A percentile compares a stretch with the other conserved stretches of the same genome.
Conservation (phyloP, 2,329 filamentous ascomycete species). For the Trichoderma arundinaceum region DNA sequence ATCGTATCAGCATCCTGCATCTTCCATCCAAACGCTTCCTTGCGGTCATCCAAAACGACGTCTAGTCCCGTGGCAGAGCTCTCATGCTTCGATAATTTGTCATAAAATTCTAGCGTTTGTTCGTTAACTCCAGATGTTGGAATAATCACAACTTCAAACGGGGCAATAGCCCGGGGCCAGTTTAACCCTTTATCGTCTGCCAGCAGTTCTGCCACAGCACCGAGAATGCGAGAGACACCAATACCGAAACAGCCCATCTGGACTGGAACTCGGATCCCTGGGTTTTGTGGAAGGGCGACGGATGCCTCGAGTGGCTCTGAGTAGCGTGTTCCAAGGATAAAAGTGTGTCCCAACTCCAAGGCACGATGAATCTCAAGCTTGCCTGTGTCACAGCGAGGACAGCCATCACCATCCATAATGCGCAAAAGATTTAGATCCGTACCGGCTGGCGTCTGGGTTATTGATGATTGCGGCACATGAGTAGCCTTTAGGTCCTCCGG, state of each 20-base stretch:
- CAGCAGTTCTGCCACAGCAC: conserved; percentile 78
- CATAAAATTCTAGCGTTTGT: conserved; percentile 66
- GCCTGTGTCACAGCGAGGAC: conserved; percentile 71
- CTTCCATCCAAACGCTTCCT: conserved; percentile 77
- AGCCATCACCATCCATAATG: conserved; percentile 70
- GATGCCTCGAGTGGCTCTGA: conserved; percentile 73
- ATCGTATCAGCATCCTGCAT: conserved; percentile 86
- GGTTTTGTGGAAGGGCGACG: conserved; percentile 51
- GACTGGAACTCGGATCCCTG: conserved; percentile 57
- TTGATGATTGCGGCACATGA: conserved; percentile 33
- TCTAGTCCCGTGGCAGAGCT: conserved; percentile 54
- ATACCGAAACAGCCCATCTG: conserved; percentile 98
- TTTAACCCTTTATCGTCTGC: conserved; percentile 76
- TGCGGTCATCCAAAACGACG: conserved; percentile 74
- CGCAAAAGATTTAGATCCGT: conserved; percentile 65
- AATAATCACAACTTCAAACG: conserved; percentile 77
- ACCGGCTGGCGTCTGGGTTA: conserved; percentile 46
- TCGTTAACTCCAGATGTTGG: conserved; percentile 52
- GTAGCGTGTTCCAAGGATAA: conserved; percentile 90
- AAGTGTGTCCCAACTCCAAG: conserved; percentile 93
- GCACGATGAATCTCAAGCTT: conserved; percentile 70
- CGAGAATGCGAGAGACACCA: conserved; percentile 88
- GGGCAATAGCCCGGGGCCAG: conserved; percentile 87
- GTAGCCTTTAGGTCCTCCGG: conserved; percentile 31
- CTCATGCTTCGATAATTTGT: conserved; percentile 53